phyloP scores from a whole-genome alignment of 106 monocot genomes.

The Xerophyta viscosa region DNA sequence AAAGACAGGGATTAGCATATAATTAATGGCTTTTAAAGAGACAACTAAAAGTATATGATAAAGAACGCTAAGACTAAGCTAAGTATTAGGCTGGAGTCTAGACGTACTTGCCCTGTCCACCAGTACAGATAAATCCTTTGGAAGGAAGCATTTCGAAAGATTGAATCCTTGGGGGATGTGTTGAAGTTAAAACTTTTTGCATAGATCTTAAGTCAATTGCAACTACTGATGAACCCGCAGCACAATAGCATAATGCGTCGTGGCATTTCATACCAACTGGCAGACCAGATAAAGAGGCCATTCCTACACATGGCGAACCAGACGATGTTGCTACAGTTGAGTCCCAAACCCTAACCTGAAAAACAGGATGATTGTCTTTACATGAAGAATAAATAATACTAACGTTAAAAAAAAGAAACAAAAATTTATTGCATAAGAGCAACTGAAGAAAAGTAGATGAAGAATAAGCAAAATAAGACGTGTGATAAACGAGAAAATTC shows the following conservation, averaged over 20 bases:
- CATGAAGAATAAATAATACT: background rate
- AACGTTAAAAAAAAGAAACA: background rate
- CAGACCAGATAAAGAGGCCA: constrained; percentile 29
- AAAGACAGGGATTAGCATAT: too few species aligned
- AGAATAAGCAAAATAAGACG: too few species aligned
- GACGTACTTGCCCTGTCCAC: constrained; percentile 55
- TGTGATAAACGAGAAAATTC: too few species aligned
- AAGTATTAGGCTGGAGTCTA: background rate
- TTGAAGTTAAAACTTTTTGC: constrained; percentile 33
- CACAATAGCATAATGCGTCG: constrained; percentile 59
- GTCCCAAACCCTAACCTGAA: constrained; percentile 75
- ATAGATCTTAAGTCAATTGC: constrained; percentile 71
- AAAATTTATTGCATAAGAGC: background rate
- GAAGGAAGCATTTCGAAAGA: constrained; percentile 59
- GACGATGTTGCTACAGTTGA: constrained; percentile 26
- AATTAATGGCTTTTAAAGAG: too few species aligned
- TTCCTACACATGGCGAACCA: constrained; percentile 77
- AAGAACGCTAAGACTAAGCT: background rate
- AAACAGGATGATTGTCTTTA: constrained; percentile 2
- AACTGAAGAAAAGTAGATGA: too few species aligned
- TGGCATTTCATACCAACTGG: constrained; percentile 66
- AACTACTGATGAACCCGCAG: constrained; percentile 46
- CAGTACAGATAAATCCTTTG: constrained; percentile 65
- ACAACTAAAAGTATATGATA: background rate
- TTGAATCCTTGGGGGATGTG: constrained; percentile 29